Evolutionary conservation across 345 rosid species (phyloP).

Genomic region (Boechera stricta): DNA sequence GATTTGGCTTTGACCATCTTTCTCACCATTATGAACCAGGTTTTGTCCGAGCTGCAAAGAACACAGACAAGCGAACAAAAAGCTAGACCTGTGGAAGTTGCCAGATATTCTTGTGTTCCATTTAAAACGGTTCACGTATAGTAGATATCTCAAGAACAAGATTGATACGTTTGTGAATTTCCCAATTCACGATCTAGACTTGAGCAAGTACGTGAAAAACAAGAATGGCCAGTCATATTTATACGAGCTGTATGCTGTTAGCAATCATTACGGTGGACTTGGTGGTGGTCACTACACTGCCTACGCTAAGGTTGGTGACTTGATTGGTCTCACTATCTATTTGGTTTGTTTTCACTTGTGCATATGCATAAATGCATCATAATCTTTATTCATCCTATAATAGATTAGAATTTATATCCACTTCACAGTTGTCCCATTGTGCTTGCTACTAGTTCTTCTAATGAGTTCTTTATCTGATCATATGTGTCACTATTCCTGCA

Average conservation of each 20-base stretch:
- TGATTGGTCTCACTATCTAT: neutral
- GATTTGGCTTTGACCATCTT: slow-evolving; percentile 10
- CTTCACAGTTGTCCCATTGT: neutral
- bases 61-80: slow-evolving; percentile 95
- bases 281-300: slow-evolving; percentile 99
- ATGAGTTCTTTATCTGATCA: slow-evolving; percentile 12
- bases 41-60: slow-evolving; percentile 95
- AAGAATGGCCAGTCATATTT: slow-evolving; percentile 62
- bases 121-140: slow-evolving; percentile 88
- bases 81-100: slow-evolving; percentile 90
- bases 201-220: slow-evolving; percentile 75
- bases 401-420: neutral
- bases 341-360: neutral
- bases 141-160: slow-evolving; percentile 92
- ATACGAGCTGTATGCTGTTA: slow-evolving; percentile 87
- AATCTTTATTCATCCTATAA: neutral
- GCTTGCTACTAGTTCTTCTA: neutral
- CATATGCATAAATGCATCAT: slow-evolving; percentile 5
- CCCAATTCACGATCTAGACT: slow-evolving; percentile 82
- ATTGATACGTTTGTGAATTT: slow-evolving; percentile 89
- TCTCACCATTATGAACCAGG: slow-evolving; percentile 54
- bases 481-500: slow-evolving; percentile 46
- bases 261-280: slow-evolving; percentile 97
- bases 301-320: slow-evolving; percentile 75
- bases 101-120: slow-evolving; percentile 96